Conservation (phyloP, 192 early-diverging fungal genomes). For the Chytriomyces sp. region DNA sequence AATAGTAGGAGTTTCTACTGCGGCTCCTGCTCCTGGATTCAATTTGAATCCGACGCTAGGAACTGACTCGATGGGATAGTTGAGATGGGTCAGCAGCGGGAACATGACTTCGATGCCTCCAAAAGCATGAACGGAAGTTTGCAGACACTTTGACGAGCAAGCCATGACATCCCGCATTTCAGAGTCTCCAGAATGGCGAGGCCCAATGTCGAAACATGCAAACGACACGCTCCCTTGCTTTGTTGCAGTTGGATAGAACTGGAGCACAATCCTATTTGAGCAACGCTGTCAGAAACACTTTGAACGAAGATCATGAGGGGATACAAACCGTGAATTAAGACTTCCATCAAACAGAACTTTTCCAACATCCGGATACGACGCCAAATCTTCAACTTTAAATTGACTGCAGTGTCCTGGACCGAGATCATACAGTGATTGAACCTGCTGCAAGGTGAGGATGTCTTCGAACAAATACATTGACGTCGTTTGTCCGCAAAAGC, state of each 20-base stretch:
- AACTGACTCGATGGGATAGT: conserved; percentile 27
- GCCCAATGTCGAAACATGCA: conserved; percentile 30
- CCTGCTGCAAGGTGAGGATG: conserved; percentile 9
- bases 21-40: not conserved
- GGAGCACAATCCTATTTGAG: conserved; percentile 31
- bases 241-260: conserved; percentile 41
- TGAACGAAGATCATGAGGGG: not conserved
- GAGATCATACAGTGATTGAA: conserved; percentile 24
- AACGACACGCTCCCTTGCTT: conserved; percentile 1
- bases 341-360: conserved; percentile 35
- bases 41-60: not conserved
- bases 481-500: conserved; percentile 43
- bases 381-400: conserved; percentile 28
- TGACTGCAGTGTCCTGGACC: conserved; percentile 35
- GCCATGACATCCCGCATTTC: conserved; percentile 34
- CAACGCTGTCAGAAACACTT: not conserved
- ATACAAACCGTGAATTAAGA: conserved; percentile 17
- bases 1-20: not conserved
- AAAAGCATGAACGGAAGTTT: conserved; percentile 43
- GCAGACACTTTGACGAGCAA: conserved; percentile 44
- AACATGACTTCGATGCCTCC: conserved; percentile 49
- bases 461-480: conserved; percentile 47
- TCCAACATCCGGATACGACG: conserved; percentile 32
- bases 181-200: conserved; percentile 10
- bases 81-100: conserved; percentile 44